Evolutionary conservation across 805 yeast genomes (phyloP).

Genomic region (Ogataea nitratoaversa): DNA sequence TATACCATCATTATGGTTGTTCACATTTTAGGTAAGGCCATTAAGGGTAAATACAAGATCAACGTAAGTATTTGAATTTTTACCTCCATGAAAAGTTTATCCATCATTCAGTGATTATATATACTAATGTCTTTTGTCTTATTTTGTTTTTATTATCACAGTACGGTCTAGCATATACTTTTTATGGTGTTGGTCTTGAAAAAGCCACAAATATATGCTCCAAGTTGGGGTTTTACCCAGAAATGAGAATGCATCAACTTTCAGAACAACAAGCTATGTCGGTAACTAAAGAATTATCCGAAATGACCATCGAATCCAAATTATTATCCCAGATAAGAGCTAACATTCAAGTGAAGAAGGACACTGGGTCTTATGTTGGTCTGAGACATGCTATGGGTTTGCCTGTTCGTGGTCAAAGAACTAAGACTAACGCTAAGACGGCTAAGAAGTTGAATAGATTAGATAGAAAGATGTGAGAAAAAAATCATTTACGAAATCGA

Average conservation of each 20-base stretch:
- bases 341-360: constrained; percentile 74
- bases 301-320: constrained; percentile 77
- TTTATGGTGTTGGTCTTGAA: constrained; percentile 80
- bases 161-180: constrained; percentile 68
- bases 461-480: constrained; percentile 42
- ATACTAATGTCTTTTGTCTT: constrained; percentile 2
- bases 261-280: constrained; percentile 83
- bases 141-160: constrained; percentile 3
- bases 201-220: constrained; percentile 78
- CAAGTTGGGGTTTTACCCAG: constrained; percentile 84
- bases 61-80: constrained; percentile 22
- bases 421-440: constrained; percentile 85
- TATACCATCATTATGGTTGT: constrained; percentile 38
- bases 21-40: constrained; percentile 48
- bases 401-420: constrained; percentile 86
- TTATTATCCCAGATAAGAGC: constrained; percentile 69
- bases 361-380: constrained; percentile 84
- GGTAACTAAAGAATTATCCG: constrained; percentile 81
- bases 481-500: neutral
- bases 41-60: constrained; percentile 37
- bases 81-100: too few relatives aligned
- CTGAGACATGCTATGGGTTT: constrained; percentile 80
- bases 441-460: constrained; percentile 81
- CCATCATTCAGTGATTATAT: too few relatives aligned
- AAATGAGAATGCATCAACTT: constrained; percentile 91